Base-by-base conservation (phyloP, 2,329 filamentous ascomycete species). In the Acephala macrosclerotiorum region DNA sequence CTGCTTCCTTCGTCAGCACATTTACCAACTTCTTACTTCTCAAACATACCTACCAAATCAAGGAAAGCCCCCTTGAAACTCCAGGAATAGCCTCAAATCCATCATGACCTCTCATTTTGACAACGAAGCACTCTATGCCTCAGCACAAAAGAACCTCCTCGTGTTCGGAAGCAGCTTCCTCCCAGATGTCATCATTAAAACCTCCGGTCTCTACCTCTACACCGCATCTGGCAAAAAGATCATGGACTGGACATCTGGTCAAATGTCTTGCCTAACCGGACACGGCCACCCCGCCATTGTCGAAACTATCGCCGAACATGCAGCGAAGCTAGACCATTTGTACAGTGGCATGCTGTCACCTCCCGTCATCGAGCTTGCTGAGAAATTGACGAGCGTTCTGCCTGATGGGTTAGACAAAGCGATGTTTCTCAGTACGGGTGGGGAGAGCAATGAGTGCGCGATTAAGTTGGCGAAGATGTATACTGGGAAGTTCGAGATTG, bases 401-500 rank as follows among this genome's bases (percentile, higher is more conserved):
- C 85, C 85, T 0, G 71, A 75, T 0, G 80, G 78, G 0, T 76
- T 89, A 0, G 81, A 85, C 65, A 84, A 85, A 66, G 81, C 85
- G 0, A 83, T 87, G 71, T 88, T 89, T 67, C 78, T 87, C 11
- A 85, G 79, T 60, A 89, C 86, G 0, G 86, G 86, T 1, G 81
- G 80, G 2, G 86, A 89, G 72, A 82, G 79, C 53, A 86, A 82
- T 65, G 88, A 91, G 69, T 86, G 86, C 3, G 88, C 88, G 1
- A 87, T 90, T 63, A 85, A 87, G 63, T 80, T 91, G 68, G 88
- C 88, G 4, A 91, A 90, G 70, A 77, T 80, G 14, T 88, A 83
- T 71, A 90, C 87, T 0, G 86, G 87, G 0, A 89, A 87, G 60
- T 90, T 87, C 69, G 87, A 90, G 73, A 82, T 91, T 58, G 85